Base-by-base conservation (phyloP, 2,329 filamentous ascomycete genomes). In the Xylariaceae sp. region DNA sequence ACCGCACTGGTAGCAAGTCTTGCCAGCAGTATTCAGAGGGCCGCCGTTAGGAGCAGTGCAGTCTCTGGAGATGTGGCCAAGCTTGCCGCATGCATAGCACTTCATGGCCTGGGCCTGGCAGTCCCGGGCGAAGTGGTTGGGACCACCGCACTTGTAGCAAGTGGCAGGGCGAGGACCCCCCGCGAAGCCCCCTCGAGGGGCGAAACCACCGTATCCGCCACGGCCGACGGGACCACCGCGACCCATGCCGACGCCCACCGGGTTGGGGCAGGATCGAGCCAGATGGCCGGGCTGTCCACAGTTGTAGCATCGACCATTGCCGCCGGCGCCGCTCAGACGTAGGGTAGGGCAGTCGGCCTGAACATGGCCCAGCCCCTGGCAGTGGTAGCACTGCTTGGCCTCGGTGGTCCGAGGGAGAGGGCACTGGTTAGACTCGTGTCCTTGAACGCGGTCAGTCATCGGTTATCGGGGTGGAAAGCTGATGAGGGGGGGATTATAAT, bases 311-410 rank as follows among this genome's bases (percentile, higher is more conserved):
- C 89, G 88, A 51, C 88, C 89, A 64, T 85, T 83, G 47, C 84
- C 83, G 50, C 83, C 80, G 56, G 84, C 85, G 53, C 86, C 90
- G 67, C 83, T 95, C 66, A 98, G 71, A 56, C 93, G 89, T 52
- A 98, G 81, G 49, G 93, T 97, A 60, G 93, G 93, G 79, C 93
- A 98, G 69, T 98, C 93, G 56, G 93, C 93, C 76, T 98, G 93
- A 60, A 98, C 93, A 66, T 98, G 93, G 54, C 93, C 93, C 48
- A 97, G 81, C 45, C 93, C 93, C 76, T 97, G 93, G 78, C 93
- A 98, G 74, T 97, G 93, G 69, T 98, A 98, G 81, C 93, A 98
- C 78, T 98, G 93, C 83, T 98, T 98, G 39, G 89, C 89, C 73
- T 98, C 93, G 52, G 93, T 96, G 48, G 91, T 96, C 68, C 93